Evolutionary conservation across 1,284 basidiomycete genomes (phyloP), one percentile per base, ranked within the genome.

Genomic region (Termitomyces sp.): DNA sequence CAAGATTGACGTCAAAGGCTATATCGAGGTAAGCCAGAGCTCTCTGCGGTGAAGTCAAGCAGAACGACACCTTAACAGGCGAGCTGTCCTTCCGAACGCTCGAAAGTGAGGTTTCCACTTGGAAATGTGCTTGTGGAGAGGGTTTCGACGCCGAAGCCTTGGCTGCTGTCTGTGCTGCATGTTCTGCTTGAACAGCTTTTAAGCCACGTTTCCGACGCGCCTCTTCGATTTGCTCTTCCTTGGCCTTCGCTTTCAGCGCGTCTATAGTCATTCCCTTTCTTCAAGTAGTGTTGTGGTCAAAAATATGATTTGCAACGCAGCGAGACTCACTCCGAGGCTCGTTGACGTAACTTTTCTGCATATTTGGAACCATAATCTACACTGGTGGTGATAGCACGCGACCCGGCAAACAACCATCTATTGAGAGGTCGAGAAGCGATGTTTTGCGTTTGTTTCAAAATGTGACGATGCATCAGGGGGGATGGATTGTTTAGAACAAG

Each of bases 1-100:
- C 62, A 97, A 73, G 55, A 96, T 88, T 8, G 81, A 83, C 17
- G 83, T 80, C 13, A 97, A 77, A 15, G 92, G 86, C 94, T 96
- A 62, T 30, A n/a, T 17, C 19, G 5, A 39, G 30, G 30, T 26
- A 52, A 38, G 50, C 28, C 10, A 50, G 55, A 34, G 50, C 26
- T 51, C 19, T 28, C 5, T 38, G 17, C 24, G n/a, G n/a, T 19
- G 19, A 30, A 56, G 31, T 42, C 12, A 31, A 24, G 21, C 52
- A 31, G 30, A 26, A 42, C 8, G 41, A 24, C 62, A 82, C 86
- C 75, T 85, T 88, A 48, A 90, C 72, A 7, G 87, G 88, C 17
- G 86, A 84, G 57, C 80, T 80, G 62, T 90, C 88, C 62, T 79
- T 85, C 41, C 86, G 79, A 36, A 62, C 61, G 46, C 61, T 62